These are phyloP conservation scores for Geoglossum cookeanum DNA, from an alignment of 2,329 filamentous ascomycete species.

Conservation along the genomic window DNA sequence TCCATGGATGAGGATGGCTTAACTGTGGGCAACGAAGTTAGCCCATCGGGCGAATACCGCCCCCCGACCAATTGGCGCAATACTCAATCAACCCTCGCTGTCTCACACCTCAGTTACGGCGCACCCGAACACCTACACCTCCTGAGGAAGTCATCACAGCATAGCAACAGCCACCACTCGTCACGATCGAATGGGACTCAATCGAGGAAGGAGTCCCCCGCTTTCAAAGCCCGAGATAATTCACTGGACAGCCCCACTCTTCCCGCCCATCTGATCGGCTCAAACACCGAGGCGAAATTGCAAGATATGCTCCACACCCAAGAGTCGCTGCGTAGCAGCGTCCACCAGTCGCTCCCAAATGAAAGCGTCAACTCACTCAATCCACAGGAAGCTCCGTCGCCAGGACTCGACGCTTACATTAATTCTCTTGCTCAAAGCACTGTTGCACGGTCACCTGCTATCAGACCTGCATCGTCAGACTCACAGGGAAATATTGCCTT, in stretches of 20 bases:
- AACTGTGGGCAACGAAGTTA: constrained; percentile 10
- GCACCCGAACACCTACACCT: neutral
- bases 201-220: constrained; percentile 27
- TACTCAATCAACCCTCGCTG: constrained; percentile 31
- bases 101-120: constrained; percentile 15
- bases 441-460: constrained; percentile 11
- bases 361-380: neutral
- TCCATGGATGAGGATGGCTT: constrained; percentile 16
- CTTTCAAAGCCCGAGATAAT: constrained; percentile 22
- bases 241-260: constrained; percentile 43
- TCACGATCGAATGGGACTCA: constrained; percentile 3
- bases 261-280: constrained; percentile 29
- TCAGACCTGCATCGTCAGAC: constrained; percentile 15
- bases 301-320: constrained; percentile 43
- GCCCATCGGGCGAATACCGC: constrained; percentile 11
- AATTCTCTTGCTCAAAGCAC: constrained; percentile 18
- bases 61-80: constrained; percentile 32
- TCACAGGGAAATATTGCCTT: constrained; percentile 28
- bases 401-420: constrained; percentile 15
- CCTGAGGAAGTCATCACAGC: constrained; percentile 1
- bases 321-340: constrained; percentile 34
- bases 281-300: constrained; percentile 34
- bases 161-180: neutral
- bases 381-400: constrained; percentile 4
- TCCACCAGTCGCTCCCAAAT: constrained; percentile 19